phyloP scores from a whole-genome alignment of 2,329 filamentous ascomycete species.

The Herpotrichia juniperi region DNA sequence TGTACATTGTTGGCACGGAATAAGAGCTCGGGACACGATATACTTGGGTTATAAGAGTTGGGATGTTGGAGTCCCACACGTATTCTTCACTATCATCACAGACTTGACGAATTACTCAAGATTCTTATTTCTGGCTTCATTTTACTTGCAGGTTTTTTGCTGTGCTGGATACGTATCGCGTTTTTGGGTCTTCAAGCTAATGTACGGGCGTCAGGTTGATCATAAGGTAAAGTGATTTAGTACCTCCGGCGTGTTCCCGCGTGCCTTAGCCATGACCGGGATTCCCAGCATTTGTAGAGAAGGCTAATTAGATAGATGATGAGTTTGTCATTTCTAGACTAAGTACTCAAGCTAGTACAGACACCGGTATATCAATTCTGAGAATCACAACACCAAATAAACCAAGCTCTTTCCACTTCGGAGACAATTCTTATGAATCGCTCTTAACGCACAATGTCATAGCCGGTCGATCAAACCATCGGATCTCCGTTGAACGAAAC shows the following conservation, averaged over 20 bases:
- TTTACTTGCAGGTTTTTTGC: background rate
- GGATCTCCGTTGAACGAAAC: too few relatives aligned
- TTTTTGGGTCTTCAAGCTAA: background rate
- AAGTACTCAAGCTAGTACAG: too few relatives aligned
- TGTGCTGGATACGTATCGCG: background rate
- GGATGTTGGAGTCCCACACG: background rate
- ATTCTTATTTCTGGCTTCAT: background rate
- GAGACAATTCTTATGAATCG: too few relatives aligned
- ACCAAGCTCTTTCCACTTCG: too few relatives aligned
- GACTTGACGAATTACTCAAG: background rate
- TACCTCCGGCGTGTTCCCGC: too few relatives aligned
- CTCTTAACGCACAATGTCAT: too few relatives aligned
- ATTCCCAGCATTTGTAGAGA: too few relatives aligned
- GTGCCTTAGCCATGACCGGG: background rate
- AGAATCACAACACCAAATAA: too few relatives aligned
- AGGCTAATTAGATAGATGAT: too few relatives aligned
- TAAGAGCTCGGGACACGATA: background rate
- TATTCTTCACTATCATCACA: background rate
- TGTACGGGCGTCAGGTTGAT: background rate
- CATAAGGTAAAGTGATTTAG: background rate
- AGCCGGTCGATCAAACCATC: too few relatives aligned
- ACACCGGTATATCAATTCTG: too few relatives aligned
- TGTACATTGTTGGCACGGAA: background rate
- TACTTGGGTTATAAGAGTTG: background rate
- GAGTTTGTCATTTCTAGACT: too few relatives aligned